phyloP scores from a whole-genome alignment of 139 green algal species.

The Coccomyxa sp. region DNA sequence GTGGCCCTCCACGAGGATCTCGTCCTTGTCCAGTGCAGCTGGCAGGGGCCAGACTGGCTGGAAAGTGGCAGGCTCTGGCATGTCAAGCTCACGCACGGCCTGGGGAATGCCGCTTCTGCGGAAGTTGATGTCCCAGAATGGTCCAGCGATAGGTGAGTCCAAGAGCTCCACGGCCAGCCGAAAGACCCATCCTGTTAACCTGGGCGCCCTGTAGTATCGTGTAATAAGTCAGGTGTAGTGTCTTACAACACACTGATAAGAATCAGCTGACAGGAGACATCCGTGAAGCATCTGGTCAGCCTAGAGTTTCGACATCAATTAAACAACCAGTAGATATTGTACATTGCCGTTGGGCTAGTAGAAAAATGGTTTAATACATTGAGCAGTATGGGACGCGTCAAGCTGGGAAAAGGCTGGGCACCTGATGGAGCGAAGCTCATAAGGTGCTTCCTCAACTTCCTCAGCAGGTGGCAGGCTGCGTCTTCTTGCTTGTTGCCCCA shows the following conservation, averaged over 20 bases:
- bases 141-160: conserved; percentile 12
- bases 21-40: not conserved
- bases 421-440: not conserved
- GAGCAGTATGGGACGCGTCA: no score
- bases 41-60: conserved; percentile 3
- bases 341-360: not conserved
- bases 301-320: not conserved
- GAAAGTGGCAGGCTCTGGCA: conserved; percentile 22
- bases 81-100: conserved; percentile 21
- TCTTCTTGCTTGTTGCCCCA: not conserved
- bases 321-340: no score
- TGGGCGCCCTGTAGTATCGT: conserved; percentile 1
- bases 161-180: conserved; percentile 14
- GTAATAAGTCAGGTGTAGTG: not conserved
- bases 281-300: not conserved
- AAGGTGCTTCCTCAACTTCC: not conserved
- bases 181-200: conserved; percentile 7
- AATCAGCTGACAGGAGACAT: no score
- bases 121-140: conserved; percentile 12
- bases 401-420: not conserved
- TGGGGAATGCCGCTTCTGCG: conserved; percentile 27
- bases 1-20: not conserved
- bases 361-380: not conserved
- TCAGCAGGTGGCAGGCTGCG: not conserved
- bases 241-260: no score